Percentiles rank a stretch among this genome's conserved stretches.
Conservation (phyloP, 2,329 filamentous ascomycete species). For the Gliomastix tumulicola region DNA sequence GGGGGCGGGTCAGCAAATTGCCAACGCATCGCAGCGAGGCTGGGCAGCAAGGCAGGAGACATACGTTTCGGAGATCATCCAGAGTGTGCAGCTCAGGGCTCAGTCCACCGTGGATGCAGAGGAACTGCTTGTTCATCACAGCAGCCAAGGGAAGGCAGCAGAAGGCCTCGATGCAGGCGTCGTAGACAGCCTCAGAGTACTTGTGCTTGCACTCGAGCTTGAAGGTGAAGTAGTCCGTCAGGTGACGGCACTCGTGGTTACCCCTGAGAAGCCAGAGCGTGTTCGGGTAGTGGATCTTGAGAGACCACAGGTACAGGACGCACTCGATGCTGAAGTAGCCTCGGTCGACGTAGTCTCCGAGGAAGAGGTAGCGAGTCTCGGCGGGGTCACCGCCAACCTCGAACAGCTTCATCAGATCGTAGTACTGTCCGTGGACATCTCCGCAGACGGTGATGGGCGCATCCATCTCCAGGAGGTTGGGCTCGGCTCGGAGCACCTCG, state of each 20-base stretch:
- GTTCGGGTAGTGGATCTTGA: conserved; percentile 99
- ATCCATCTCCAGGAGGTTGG: conserved; percentile 98
- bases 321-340: conserved; percentile 99
- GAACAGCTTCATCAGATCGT: conserved; percentile 98
- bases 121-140: conserved; percentile 99
- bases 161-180: conserved; percentile 98
- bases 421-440: conserved; percentile 98
- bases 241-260: conserved; percentile 96
- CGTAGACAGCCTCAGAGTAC: conserved; percentile 92
- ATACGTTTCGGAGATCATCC: conserved; percentile 82
- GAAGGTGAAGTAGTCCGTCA: conserved; percentile 99
- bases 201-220: conserved; percentile 99
- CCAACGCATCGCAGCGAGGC: neutral
- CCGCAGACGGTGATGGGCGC: conserved; percentile 98
- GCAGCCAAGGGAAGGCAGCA: conserved; percentile 88
- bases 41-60: conserved; percentile 18
- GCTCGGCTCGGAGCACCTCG: conserved; percentile 80
- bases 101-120: conserved; percentile 95
- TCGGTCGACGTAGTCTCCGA: conserved; percentile 96
- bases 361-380: conserved; percentile 92
- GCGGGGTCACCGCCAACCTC: conserved; percentile 95
- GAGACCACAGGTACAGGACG: conserved; percentile 91
- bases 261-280: conserved; percentile 94
- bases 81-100: conserved; percentile 94
- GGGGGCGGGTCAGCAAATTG: conserved; percentile 7